Evolutionary conservation across 2,329 filamentous ascomycete species (phyloP), one percentile per base, ranked within the genome.

Genomic region (Aspergillus eucalypticola): DNA sequence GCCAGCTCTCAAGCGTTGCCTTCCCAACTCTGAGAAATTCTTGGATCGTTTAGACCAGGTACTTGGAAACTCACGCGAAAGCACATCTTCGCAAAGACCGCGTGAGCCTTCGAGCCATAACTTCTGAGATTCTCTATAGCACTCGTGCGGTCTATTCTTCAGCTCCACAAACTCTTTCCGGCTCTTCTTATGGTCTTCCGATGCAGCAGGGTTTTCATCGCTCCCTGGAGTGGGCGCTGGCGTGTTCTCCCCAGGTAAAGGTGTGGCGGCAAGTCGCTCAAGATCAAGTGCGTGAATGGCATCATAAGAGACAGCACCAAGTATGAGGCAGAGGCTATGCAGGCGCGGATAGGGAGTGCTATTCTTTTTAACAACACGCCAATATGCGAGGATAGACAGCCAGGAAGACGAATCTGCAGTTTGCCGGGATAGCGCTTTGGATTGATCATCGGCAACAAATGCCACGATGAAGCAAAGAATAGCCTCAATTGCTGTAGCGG

Each of bases 381-480:
- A 80, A 57, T 82, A 81, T 19, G 76, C 72, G 15, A 82, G 68
- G 23, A 82, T 79, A 21, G 76, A 78, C 25, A 76, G 71, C 82
- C 82, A 84, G 39, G 71, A 74, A 2, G 73, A 70, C 11, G 75
- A 77, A 54, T 77, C 74, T 11, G 72, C 76, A 29, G 73, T 59
- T 68, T 76, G 75, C 19, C 78, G 75, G 25, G 66, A 67, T 27
- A 75, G 55, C 2, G 67, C 65, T 61, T 77, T 78, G 25, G 66
- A 71, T 53, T 76, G 73, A 49, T 80, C 76, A 51, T 79, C 76
- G 15, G 75, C 74, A 48, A 77, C 74, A 60, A 80, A 80, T 10
- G 79, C 78, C 32, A 82, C 72, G 55, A 81, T 78, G 62, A 81
- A 82, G 60, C 78, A 79, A 42, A 82, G 70, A 44, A 82, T 71